A percentile compares a stretch with the other conserved stretches of the same genome.
Evolutionary conservation across 2,329 filamentous ascomycete species (phyloP).

Genomic region (Dothistroma pini): DNA sequence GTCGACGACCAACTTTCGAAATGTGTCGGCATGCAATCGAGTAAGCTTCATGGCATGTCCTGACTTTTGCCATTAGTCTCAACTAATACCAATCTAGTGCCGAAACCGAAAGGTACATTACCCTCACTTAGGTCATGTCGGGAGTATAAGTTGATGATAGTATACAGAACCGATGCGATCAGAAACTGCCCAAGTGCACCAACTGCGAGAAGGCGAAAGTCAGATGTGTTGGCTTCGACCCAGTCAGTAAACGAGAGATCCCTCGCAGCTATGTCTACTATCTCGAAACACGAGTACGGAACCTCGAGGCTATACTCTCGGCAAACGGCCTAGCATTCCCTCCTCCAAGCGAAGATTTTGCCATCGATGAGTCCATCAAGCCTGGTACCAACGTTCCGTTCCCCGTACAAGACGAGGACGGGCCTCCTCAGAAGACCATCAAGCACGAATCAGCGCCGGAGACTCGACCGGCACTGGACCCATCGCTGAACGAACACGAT

Average conservation of each 20-base stretch:
- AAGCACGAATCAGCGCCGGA: neutral
- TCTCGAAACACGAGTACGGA: conserved; percentile 78
- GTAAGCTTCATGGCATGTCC: neutral
- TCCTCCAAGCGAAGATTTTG: conserved; percentile 62
- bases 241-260: conserved; percentile 93
- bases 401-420: conserved; percentile 25
- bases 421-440: conserved; percentile 9
- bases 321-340: conserved; percentile 69
- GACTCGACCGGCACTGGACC: conserved; percentile 21
- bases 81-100: conserved; percentile 50
- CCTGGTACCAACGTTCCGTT: conserved; percentile 37
- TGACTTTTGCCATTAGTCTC: neutral
- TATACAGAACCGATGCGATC: conserved; percentile 77
- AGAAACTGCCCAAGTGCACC: conserved; percentile 83
- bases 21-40: conserved; percentile 87
- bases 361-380: conserved; percentile 37
- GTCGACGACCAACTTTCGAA: conserved; percentile 60
- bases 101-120: conserved; percentile 65
- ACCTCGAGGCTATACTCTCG: conserved; percentile 72
- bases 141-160: neutral
- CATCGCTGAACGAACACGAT: conserved; percentile 44
- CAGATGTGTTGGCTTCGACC: conserved; percentile 91
- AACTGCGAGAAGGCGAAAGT: conserved; percentile 91
- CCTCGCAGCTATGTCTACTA: conserved; percentile 89
- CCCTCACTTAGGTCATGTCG: neutral